Evolutionary conservation across 768 basidiomycete genomes (phyloP).

Genomic region (Termitomyces sp.): DNA sequence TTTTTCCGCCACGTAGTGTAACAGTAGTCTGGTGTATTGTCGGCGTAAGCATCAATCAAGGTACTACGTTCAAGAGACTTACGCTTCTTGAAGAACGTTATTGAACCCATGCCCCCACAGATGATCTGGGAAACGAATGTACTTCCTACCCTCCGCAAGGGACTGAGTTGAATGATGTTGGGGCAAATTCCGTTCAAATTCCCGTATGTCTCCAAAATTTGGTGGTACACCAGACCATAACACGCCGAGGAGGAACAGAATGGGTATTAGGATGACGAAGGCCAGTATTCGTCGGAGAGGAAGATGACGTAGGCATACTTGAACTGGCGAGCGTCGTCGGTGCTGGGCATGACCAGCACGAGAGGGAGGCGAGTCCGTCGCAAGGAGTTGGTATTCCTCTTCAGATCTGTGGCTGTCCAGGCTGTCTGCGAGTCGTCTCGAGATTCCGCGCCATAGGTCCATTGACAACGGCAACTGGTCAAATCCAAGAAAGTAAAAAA

Average conservation of each 20-base stretch:
- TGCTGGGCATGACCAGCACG: slow-evolving; percentile 1
- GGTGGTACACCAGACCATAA: slow-evolving; percentile 20
- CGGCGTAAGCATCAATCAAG: neutral
- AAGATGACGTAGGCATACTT: slow-evolving; percentile 10
- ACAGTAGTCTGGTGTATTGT: slow-evolving; percentile 30
- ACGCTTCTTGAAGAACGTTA: slow-evolving; percentile 60
- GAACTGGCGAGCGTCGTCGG: slow-evolving; percentile 9
- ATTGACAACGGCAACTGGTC: slow-evolving; percentile 8
- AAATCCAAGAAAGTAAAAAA: neutral
- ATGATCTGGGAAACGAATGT: slow-evolving; percentile 47
- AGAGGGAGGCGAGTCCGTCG: slow-evolving; percentile 1
- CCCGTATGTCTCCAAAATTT: slow-evolving; percentile 16
- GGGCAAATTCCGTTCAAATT: slow-evolving; percentile 15
- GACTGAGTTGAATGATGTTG: slow-evolving; percentile 16
- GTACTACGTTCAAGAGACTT: neutral
- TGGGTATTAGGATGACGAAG: slow-evolving; percentile 12
- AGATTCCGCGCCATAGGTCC: slow-evolving; percentile 16
- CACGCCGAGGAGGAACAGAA: slow-evolving; percentile 13
- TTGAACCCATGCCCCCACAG: slow-evolving; percentile 60
- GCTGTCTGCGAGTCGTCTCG: slow-evolving; percentile 11
- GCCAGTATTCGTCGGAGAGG: slow-evolving; percentile 14
- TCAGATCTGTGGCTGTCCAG: slow-evolving; percentile 12
- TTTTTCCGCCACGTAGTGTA: slow-evolving; percentile 46
- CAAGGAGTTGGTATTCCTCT: slow-evolving; percentile 19
- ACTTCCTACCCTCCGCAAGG: slow-evolving; percentile 19